Evolutionary conservation across 768 basidiomycete genomes (phyloP).

Genomic region (Amanita exitialis): DNA sequence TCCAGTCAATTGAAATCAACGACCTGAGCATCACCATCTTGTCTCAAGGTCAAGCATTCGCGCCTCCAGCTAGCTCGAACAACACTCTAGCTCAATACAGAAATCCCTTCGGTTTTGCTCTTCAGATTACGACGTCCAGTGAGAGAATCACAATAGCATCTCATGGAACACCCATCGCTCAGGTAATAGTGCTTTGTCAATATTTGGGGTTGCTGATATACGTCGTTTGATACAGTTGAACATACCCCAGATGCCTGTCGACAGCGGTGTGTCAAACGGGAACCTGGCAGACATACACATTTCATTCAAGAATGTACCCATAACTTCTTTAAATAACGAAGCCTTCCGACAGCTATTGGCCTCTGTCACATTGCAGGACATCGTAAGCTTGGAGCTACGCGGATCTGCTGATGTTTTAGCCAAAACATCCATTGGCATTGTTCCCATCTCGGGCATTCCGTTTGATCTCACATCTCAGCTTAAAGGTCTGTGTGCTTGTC

Average conservation of each 20-base stretch:
- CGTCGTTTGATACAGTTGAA: conserved; percentile 26
- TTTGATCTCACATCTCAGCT: conserved; percentile 51
- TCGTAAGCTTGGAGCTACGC: conserved; percentile 36
- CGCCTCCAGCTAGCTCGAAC: conserved; percentile 48
- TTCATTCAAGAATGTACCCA: conserved; percentile 43
- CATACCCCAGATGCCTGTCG: conserved; percentile 35
- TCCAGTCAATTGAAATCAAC: conserved; percentile 49
- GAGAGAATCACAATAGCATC: conserved; percentile 43
- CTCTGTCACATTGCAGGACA: conserved; percentile 39
- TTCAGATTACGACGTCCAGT: conserved; percentile 49
- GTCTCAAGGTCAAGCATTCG: conserved; percentile 42
- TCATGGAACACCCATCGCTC: conserved; percentile 39
- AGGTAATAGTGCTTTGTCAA: conserved; percentile 24
- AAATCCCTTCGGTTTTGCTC: conserved; percentile 70
- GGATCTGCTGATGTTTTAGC: conserved; percentile 51
- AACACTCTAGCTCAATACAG: conserved; percentile 47
- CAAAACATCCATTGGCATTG: conserved; percentile 52
- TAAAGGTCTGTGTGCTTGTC: conserved; percentile 26
- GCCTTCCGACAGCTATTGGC: conserved; percentile 51
- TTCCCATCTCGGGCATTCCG: conserved; percentile 54
- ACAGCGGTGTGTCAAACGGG: conserved; percentile 61
- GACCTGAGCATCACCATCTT: conserved; percentile 48
- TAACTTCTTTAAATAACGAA: conserved; percentile 42
- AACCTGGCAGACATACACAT: conserved; percentile 52
- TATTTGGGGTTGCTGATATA: background rate